phyloP scores from a whole-genome alignment of 352 stramenopile genomes.

The Pythium rishiriense region DNA sequence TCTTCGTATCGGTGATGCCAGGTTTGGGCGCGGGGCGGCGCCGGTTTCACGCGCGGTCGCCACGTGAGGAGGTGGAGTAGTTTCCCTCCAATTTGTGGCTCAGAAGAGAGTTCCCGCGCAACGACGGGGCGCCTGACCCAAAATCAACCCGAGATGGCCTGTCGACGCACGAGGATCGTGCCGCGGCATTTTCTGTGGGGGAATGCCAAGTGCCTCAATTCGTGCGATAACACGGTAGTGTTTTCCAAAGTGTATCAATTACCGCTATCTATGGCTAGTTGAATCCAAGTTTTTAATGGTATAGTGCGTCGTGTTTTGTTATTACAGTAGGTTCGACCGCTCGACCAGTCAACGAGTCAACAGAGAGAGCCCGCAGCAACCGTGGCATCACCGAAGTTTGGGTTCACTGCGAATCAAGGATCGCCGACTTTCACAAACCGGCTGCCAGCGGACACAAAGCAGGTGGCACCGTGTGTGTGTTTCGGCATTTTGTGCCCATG shows the following conservation, averaged over 20 bases:
- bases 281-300: too few species aligned
- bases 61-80: neutral
- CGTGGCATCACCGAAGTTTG: neutral
- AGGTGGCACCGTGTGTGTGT: too few species aligned
- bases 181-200: neutral
- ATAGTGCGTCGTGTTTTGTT: too few species aligned
- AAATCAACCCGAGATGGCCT: neutral
- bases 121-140: neutral
- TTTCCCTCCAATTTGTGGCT: constrained; percentile 12
- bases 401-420: neutral
- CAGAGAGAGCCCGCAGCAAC: too few species aligned
- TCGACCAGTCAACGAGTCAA: too few species aligned
- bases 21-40: neutral
- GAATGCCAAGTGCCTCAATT: too few species aligned
- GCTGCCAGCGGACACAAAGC: constrained; percentile 7
- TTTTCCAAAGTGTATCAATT: too few species aligned
- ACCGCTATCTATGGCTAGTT: too few species aligned
- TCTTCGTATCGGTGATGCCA: neutral
- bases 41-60: neutral
- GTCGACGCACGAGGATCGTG: neutral
- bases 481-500: too few species aligned
- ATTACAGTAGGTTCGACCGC: too few species aligned
- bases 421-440: neutral
- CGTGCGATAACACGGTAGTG: too few species aligned
- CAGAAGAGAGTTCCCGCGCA: constrained; percentile 6